phyloP scores from a whole-genome alignment of 805 yeast genomes.

The Lipomyces orientalis region DNA sequence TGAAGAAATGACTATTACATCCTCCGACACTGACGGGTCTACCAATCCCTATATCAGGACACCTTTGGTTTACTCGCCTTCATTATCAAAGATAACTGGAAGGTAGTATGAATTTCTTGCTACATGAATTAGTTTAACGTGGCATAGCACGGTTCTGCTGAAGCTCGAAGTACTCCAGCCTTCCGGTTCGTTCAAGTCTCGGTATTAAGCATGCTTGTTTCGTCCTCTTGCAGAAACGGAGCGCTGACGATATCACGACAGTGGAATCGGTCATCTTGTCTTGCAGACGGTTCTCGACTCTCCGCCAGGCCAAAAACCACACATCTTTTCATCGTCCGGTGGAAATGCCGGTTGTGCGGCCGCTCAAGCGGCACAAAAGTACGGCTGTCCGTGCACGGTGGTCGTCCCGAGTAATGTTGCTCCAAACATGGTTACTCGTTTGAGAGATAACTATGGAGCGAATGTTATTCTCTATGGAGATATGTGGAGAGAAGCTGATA shows the following conservation, averaged over 20 bases:
- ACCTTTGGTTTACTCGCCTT: conserved; percentile 74
- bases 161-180: conserved; percentile 89
- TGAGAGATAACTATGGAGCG: conserved; percentile 56
- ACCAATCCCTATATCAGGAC: conserved; percentile 46
- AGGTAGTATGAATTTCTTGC: conserved; percentile 44
- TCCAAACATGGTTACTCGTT: conserved; percentile 52
- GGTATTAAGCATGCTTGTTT: conserved; percentile 44
- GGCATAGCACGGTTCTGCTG: conserved; percentile 58
- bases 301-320: conserved; percentile 40
- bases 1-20: background rate
- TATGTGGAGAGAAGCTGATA: conserved; percentile 82
- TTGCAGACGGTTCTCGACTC: conserved; percentile 41
- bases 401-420: conserved; percentile 63
- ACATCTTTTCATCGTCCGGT: conserved; percentile 86
- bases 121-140: background rate
- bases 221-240: background rate
- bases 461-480: conserved; percentile 66
- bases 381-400: conserved; percentile 62
- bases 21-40: background rate
- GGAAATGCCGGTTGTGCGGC: conserved; percentile 98
- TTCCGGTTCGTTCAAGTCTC: conserved; percentile 88
- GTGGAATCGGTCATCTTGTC: conserved; percentile 90
- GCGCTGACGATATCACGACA: background rate
- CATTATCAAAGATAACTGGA: conserved; percentile 71
- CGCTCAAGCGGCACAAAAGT: conserved; percentile 78